Evolutionary conservation across 2,329 filamentous ascomycete species (phyloP), one percentile per base, ranked within the genome.

Genomic region (Colletotrichum falcatum): DNA sequence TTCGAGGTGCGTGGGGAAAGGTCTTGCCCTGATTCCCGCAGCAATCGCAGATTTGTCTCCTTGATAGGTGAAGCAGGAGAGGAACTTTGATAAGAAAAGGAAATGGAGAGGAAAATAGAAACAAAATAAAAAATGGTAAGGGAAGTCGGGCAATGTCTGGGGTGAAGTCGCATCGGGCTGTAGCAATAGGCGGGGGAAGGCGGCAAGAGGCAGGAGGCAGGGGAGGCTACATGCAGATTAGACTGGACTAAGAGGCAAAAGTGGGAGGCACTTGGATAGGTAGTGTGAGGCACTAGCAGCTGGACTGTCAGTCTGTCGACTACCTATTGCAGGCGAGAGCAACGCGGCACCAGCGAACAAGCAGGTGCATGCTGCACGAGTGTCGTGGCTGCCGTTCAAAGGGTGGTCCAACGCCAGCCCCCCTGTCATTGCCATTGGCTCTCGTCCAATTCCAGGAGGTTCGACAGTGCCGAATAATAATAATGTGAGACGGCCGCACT

Each of bases 331-430:
- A 55, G 66, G 53, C 65, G 55, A 70, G 66, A 66, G 66, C 66
- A 56, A 66, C 63, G 66, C 66, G 44, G 56, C 63, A 70, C 66
- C 56, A 70, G 56, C 63, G 49, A 72, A 66, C 60, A 51, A 61
- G 59, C 44, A 70, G 61, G 54, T 72, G 72, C 72, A 62, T 73
- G 75, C 81, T 83, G 82, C 82, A 84, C 66, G 77, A 79, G 72
- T 82, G 83, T 84, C 83, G 83, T 85, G 83, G 83, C 83, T 83
- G 77, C 77, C 79, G 76, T 79, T 82, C 78, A 83, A 81, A 83
- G 83, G 83, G 73, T 78, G 71, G 73, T 65, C 66, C 66, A 54
- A 59, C 75, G 72, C 51, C 37, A n/a, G 30, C 44, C 61, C 64
- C 60, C 64, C 60, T 71, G 65, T 63, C 54, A 59, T 37, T 68